phyloP scores from a whole-genome alignment of 1,284 basidiomycete genomes.

The Porogramme epimiltina region DNA sequence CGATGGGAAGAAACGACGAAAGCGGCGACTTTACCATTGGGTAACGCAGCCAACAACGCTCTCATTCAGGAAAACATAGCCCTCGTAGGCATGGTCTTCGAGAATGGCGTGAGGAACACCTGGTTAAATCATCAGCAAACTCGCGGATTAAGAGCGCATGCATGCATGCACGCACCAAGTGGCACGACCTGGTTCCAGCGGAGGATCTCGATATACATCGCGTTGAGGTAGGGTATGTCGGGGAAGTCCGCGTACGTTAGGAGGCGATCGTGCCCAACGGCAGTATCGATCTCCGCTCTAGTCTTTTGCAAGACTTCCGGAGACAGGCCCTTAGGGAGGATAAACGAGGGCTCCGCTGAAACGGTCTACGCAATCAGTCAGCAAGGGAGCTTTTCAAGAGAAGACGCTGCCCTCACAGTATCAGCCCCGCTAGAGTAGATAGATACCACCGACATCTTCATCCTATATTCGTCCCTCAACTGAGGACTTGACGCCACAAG shows the following conservation, averaged over 20 bases:
- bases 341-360: slow-evolving; percentile 26
- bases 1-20: neutral
- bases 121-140: neutral
- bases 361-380: slow-evolving; percentile 25
- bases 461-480: slow-evolving; percentile 23
- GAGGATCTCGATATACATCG: slow-evolving; percentile 31
- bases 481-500: slow-evolving; percentile 19
- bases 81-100: slow-evolving; percentile 31
- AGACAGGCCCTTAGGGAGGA: slow-evolving; percentile 32
- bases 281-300: slow-evolving; percentile 32
- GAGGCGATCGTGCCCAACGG: slow-evolving; percentile 30
- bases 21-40: slow-evolving; percentile 19
- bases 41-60: slow-evolving; percentile 30
- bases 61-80: slow-evolving; percentile 31
- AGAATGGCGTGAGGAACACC: slow-evolving; percentile 28
- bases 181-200: slow-evolving; percentile 31
- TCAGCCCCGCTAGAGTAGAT: slow-evolving; percentile 32
- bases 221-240: slow-evolving; percentile 33
- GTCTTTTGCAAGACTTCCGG: slow-evolving; percentile 33
- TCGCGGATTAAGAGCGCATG: neutral
- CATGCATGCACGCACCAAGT: slow-evolving; percentile 19
- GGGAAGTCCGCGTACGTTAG: slow-evolving; percentile 31
- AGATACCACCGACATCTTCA: slow-evolving; percentile 30
- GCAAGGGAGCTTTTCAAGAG: neutral
- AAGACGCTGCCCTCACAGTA: slow-evolving; percentile 23